Percentiles rank a stretch among this genome's conserved stretches.
Conservation (phyloP, 768 basidiomycete genomes). For the Leccinellum albellum region DNA sequence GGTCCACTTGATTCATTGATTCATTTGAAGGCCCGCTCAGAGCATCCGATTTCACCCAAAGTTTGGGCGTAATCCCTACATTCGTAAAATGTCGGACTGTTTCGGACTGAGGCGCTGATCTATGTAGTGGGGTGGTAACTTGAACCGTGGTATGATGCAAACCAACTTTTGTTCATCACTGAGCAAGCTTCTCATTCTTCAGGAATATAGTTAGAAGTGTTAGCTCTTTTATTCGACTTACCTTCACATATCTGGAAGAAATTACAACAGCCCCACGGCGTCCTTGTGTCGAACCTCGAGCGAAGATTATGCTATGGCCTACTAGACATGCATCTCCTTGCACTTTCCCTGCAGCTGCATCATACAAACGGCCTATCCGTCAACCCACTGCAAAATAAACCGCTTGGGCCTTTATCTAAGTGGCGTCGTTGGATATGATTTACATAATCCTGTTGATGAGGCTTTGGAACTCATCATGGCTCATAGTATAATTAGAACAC, state of each 20-base stretch:
- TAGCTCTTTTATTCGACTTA: neutral
- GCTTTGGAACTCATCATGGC: neutral
- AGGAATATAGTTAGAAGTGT: neutral
- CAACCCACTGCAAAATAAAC: neutral
- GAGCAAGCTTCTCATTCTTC: neutral
- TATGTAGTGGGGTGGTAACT: neutral
- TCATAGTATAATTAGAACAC: conserved; percentile 3
- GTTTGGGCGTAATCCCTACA: neutral
- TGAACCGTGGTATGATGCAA: no score
- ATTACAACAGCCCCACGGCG: neutral
- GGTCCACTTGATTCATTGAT: no score
- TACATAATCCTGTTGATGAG: neutral
- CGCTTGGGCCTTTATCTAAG: neutral
- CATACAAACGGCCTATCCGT: neutral
- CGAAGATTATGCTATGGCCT: neutral
- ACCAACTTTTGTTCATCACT: neutral
- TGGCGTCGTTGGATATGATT: neutral
- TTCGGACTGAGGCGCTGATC: neutral
- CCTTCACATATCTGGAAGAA: neutral
- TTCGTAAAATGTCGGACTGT: neutral
- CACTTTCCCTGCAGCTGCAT: neutral
- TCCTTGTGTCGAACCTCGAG: neutral
- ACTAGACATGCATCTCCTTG: neutral
- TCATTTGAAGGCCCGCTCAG: no score
- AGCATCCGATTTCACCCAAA: neutral